A percentile compares a stretch with the other conserved stretches of the same genome.
Conservation (phyloP, 2,329 filamentous ascomycete genomes). For the Xenosphaeropsis pyriputrescens region DNA sequence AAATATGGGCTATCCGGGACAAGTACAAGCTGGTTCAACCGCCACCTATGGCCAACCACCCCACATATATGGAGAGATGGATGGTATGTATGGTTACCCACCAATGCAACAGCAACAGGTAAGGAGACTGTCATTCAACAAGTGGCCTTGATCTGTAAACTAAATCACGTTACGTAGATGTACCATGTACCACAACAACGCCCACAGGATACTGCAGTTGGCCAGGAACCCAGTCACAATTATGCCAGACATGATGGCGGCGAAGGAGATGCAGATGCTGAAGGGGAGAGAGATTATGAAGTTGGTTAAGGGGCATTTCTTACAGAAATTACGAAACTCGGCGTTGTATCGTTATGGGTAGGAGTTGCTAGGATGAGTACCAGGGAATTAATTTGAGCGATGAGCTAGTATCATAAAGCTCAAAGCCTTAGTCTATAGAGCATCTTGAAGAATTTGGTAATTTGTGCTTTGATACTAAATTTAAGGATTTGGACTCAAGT, state of each 20-base stretch:
- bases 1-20: conserved; percentile 67
- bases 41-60: conserved; percentile 61
- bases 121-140: conserved; percentile 16
- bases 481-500: no score
- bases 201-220: conserved; percentile 19
- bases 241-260: conserved; percentile 22
- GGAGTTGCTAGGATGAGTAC: no score
- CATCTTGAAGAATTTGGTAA: no score
- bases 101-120: conserved; percentile 75
- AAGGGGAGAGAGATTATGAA: conserved; percentile 27
- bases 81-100: conserved; percentile 75
- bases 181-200: conserved; percentile 23
- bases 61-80: conserved; percentile 68
- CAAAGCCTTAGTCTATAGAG: no score
- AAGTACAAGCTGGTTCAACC: conserved; percentile 59
- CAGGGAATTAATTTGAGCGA: no score
- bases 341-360: no score
- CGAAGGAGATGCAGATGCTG: conserved; percentile 26
- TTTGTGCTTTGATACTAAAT: no score
- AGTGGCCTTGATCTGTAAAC: no score
- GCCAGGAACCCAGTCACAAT: conserved; percentile 19
- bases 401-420: no score
- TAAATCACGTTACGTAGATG: conserved; percentile 16
- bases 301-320: conserved; percentile 12
- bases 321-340: no score